These are phyloP conservation scores for Hypoxylon sp. DNA, from an alignment of 2,329 filamentous ascomycete genomes.

Conservation along the genomic window DNA sequence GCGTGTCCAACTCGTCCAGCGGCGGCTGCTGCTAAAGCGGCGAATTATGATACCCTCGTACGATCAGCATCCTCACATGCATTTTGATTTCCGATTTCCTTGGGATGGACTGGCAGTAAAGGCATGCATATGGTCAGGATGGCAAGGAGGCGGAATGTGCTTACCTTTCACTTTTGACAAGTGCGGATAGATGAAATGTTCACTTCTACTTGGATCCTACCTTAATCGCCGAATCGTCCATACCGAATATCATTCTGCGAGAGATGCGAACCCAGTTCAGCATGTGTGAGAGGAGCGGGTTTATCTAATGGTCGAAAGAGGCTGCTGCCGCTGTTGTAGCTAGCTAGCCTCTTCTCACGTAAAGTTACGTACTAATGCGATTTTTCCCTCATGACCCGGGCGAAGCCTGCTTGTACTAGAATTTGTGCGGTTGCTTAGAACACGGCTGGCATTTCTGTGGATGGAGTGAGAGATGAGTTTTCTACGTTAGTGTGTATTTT, in stretches of 20 bases:
- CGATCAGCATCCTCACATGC: constrained; percentile 45
- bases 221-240: constrained; percentile 36
- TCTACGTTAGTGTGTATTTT: constrained; percentile 44
- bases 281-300: constrained; percentile 40
- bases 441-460: constrained; percentile 46
- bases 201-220: constrained; percentile 49
- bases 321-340: background rate
- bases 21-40: constrained; percentile 88
- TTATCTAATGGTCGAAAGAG: constrained; percentile 41
- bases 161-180: constrained; percentile 48
- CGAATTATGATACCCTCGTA: constrained; percentile 53
- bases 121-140: constrained; percentile 51
- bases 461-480: constrained; percentile 31
- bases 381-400: constrained; percentile 46
- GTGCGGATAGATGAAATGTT: constrained; percentile 53
- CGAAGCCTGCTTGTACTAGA: constrained; percentile 53
- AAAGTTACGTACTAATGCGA: constrained; percentile 48
- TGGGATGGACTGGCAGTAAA: constrained; percentile 49
- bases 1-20: constrained; percentile 88
- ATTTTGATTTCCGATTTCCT: constrained; percentile 51
- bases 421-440: constrained; percentile 45
- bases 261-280: constrained; percentile 33
- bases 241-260: constrained; percentile 43
- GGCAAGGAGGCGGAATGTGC: constrained; percentile 47
- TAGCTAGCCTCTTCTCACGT: constrained; percentile 22